Base-by-base conservation (phyloP, 192 early-diverging fungal genomes). In the Coemansia sp. region DNA sequence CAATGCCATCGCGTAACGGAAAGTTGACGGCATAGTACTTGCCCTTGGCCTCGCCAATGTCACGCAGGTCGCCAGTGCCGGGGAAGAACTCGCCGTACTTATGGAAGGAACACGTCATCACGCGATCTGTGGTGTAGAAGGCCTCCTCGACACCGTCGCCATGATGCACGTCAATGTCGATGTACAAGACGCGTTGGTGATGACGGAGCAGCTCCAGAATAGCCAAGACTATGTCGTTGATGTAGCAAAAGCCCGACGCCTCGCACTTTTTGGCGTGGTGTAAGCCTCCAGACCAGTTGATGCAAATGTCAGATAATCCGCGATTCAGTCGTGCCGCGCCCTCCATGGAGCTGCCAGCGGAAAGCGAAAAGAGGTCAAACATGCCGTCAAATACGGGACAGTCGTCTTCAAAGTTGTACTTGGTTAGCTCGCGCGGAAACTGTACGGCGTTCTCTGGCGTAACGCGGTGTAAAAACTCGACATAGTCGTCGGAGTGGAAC, bases 101-200 rank as follows among this genome's bases (percentile, higher is more conserved):
- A 72, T 99, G 98, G 81, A 99, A 98, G 19, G 92, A 95, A 46
- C 93, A 92, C 6, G 98, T 98, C 98, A 99, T 99, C 8, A 99
- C 98, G 33, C 98, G 91, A 69, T 99, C 98, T 8, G 96, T 97
- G n/a, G 92, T 92, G 73, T 98, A 99, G 70, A 99, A 99, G 16
- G 98, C 98, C 73, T 98, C 96, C 73, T 98, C 95, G 19, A 99
- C 98, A 43, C 97, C 97, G 74, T 99, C 97, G 49, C 97, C 97
- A 70, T 99, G 97, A 78, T 99, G 97, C 7, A 98, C 93, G 75
- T 99, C 97, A 73, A 98, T 97, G 75, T 99, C 97, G 63, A 97
- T 94, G 74, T 99, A 99, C 5, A 99, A 82, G 3, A 99, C 95
- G 6, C 96, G 91, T 63, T 93, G 91, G 63, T 95, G 90, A 68